phyloP scores from a whole-genome alignment of 306 rosid genomes.

The Ochetophila trinervis region DNA sequence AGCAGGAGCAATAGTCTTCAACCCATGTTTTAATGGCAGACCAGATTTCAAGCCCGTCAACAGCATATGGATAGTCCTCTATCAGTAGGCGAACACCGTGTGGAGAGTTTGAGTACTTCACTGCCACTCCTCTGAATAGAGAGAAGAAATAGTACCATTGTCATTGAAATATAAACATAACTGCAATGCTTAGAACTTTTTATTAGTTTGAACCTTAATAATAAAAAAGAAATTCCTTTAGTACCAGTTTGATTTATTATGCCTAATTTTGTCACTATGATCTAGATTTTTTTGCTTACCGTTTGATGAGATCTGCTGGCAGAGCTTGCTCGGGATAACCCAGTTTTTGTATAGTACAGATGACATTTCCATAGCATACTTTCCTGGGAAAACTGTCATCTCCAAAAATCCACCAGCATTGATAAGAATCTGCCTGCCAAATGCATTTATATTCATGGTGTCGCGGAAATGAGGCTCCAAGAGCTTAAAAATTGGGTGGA shows the following conservation, averaged over 20 bases:
- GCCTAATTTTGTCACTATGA: neutral
- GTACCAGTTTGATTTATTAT: too few species aligned
- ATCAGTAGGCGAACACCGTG: constrained; percentile 57
- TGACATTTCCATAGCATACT: constrained; percentile 49
- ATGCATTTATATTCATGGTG: constrained; percentile 54
- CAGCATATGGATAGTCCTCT: too few species aligned
- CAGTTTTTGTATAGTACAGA: constrained; percentile 41
- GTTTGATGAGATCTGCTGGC: constrained; percentile 48
- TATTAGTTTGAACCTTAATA: too few species aligned
- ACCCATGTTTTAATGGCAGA: constrained; percentile 54
- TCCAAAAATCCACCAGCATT: constrained; percentile 48
- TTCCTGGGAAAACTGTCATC: constrained; percentile 38
- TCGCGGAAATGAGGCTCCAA: constrained; percentile 54
- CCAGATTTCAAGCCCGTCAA: too few species aligned
- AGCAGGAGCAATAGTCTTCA: constrained; percentile 45
- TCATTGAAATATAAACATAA: neutral
- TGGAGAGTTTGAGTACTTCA: constrained; percentile 40
- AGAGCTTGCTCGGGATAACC: constrained; percentile 46
- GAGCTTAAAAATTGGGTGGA: constrained; percentile 45
- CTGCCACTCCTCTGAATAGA: constrained; percentile 56
- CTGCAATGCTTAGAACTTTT: neutral
- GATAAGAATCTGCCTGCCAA: constrained; percentile 43
- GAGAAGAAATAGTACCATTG: constrained; percentile 5
- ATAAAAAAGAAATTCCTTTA: too few species aligned
- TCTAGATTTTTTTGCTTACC: constrained; percentile 20